Evolutionary conservation across 2,329 filamentous ascomycete species (phyloP).

Genomic region (Pseudogymnoascus sp.): DNA sequence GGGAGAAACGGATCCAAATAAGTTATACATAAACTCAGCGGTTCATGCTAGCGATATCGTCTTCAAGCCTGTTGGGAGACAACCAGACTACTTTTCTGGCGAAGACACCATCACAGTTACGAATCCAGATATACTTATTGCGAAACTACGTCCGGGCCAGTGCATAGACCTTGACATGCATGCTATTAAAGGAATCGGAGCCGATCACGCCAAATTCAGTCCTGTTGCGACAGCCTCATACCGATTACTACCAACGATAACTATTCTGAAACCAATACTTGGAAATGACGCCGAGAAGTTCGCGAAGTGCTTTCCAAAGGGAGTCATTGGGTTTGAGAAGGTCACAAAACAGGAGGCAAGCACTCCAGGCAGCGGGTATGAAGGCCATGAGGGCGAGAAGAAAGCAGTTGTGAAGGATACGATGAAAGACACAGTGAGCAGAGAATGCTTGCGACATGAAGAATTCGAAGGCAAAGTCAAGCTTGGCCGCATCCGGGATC

Average conservation of each 20-base stretch:
- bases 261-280: constrained; percentile 74
- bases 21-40: constrained; percentile 79
- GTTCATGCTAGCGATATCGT: constrained; percentile 72
- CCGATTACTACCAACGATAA: constrained; percentile 80
- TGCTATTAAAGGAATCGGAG: constrained; percentile 88
- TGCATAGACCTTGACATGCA: constrained; percentile 80
- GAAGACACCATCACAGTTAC: constrained; percentile 64
- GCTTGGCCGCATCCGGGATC: constrained; percentile 80
- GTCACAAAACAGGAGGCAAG: constrained; percentile 61
- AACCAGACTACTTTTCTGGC: constrained; percentile 61
- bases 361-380: constrained; percentile 55
- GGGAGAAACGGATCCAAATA: constrained; percentile 70
- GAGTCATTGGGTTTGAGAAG: constrained; percentile 74
- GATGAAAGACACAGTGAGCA: constrained; percentile 91
- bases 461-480: constrained; percentile 96
- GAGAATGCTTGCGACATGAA: constrained; percentile 82
- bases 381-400: constrained; percentile 67
- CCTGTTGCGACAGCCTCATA: constrained; percentile 94
- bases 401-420: constrained; percentile 84
- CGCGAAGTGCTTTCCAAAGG: constrained; percentile 76
- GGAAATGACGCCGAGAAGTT: constrained; percentile 87
- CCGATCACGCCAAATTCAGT: constrained; percentile 94
- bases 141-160: constrained; percentile 88
- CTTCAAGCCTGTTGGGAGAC: constrained; percentile 69
- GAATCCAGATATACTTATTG: constrained; percentile 88